Base-by-base conservation (phyloP, 2,329 filamentous ascomycete species). In the Clonostachys rhizophaga region DNA sequence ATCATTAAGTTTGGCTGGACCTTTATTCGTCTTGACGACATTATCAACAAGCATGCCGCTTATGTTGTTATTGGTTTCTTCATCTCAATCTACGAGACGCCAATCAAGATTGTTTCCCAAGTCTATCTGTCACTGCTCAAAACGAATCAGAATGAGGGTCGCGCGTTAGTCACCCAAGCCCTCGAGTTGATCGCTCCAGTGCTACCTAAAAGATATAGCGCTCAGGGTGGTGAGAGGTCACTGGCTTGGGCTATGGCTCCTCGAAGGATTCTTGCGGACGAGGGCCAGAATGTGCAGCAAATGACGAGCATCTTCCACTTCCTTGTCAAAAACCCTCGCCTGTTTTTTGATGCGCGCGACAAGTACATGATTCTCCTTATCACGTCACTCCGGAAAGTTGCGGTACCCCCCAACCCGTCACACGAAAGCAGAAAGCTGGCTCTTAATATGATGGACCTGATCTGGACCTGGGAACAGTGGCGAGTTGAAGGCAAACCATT, bases 1-100 rank as follows among this genome's bases (percentile, higher is more conserved):
- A 92, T 99, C 52, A 99, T 99, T 61, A 97, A 96, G 68, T 99
- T 97, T 66, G 91, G 91, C 4, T 99, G 94, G 94, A 96, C 91
- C 16, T 97, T 96, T 62, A 99, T 99, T 58, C 84, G 89, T 20
- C 79, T 99, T n/a, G 95, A 99, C 60, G 94, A 99, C 65, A 89
- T 96, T 48, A 96, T 99, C 72, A 99, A 97, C 74, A 99, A 99
- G 66, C 94, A 97, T 64, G 94, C 92, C 1, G 91, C 94, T 4
- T 99, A 99, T 58, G 92, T 96, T 6, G 83, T 99, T 6, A 95
- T 99, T 51, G 91, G 89, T 4, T 99, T 96, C 67, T 99, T 99
- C 70, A 96, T 99, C 57, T 89, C 90, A 1, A 88, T 95, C 53
- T 99, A 95, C 61, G 95, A 99, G 57, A 97, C 94, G 0, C 95